These are phyloP conservation scores for Kodamaea arcana DNA, from an alignment of 1,139 yeast species.

Conservation along the genomic window DNA sequence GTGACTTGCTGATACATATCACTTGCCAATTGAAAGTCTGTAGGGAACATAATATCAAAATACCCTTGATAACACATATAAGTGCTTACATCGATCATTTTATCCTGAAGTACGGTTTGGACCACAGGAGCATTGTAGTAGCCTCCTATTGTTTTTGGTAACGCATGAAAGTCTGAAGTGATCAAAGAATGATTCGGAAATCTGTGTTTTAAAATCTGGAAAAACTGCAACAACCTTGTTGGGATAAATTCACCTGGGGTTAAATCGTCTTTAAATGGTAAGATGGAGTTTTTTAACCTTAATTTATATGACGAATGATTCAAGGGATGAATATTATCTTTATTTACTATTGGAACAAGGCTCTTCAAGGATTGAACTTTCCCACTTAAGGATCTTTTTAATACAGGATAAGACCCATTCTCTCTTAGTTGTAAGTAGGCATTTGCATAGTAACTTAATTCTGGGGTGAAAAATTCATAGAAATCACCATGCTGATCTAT, in stretches of 20 bases:
- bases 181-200: conserved; percentile 76
- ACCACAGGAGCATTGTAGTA: conserved; percentile 75
- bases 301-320: conserved; percentile 33
- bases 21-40: conserved; percentile 63
- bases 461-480: conserved; percentile 68
- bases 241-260: conserved; percentile 81
- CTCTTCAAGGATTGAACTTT: conserved; percentile 24
- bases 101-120: conserved; percentile 67
- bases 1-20: conserved; percentile 62
- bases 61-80: conserved; percentile 82
- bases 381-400: conserved; percentile 20
- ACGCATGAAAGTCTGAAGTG: conserved; percentile 67
- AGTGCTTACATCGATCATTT: conserved; percentile 66
- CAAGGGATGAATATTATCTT: conserved; percentile 39
- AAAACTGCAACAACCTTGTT: conserved; percentile 64
- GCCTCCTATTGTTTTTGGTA: conserved; percentile 61
- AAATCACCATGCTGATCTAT: conserved; percentile 74
- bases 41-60: conserved; percentile 84
- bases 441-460: conserved; percentile 59
- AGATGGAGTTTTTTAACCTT: conserved; percentile 26
- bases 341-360: conserved; percentile 27
- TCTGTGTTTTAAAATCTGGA: conserved; percentile 56
- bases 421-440: conserved; percentile 54
- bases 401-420: conserved; percentile 35
- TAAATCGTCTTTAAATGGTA: conserved; percentile 65